Percentiles rank a stretch among this genome's conserved stretches.
Conservation (phyloP, 805 yeast genomes). For the Candida peoriensis region DNA sequence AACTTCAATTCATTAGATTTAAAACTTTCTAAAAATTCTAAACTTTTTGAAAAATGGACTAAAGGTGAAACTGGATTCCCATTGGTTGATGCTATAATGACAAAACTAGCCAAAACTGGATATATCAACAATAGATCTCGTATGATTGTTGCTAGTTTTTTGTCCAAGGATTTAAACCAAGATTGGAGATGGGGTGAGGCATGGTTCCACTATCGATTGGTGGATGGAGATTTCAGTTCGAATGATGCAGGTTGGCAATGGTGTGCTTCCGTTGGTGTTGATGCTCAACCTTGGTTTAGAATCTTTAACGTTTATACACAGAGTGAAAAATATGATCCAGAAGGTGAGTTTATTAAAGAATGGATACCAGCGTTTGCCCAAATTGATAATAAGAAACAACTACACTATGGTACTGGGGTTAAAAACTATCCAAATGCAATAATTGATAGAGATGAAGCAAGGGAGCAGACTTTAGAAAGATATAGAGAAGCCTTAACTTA, state of each 20-base stretch:
- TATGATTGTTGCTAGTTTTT: slow-evolving; percentile 48
- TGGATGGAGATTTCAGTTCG: slow-evolving; percentile 50
- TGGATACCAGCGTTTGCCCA: slow-evolving; percentile 45
- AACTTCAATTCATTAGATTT: slow-evolving; percentile 37
- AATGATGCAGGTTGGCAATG: slow-evolving; percentile 60
- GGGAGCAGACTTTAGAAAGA: slow-evolving; percentile 38
- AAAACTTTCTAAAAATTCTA: slow-evolving; percentile 38
- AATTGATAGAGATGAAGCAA: slow-evolving; percentile 35
- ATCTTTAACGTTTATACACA: slow-evolving; percentile 50
- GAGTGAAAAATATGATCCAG: slow-evolving; percentile 42
- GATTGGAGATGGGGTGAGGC: slow-evolving; percentile 55
- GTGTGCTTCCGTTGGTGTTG: slow-evolving; percentile 46
- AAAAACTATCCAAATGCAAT: slow-evolving; percentile 40
- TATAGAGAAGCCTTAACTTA: slow-evolving; percentile 31
- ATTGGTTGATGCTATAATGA: slow-evolving; percentile 54
- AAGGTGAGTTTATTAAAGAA: slow-evolving; percentile 39
- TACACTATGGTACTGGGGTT: slow-evolving; percentile 26
- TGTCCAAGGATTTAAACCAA: slow-evolving; percentile 42
- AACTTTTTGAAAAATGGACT: slow-evolving; percentile 45
- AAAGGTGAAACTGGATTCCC: slow-evolving; percentile 52
- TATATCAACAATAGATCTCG: slow-evolving; percentile 50
- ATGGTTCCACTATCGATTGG: slow-evolving; percentile 42
- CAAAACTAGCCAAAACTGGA: slow-evolving; percentile 45
- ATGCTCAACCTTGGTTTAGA: slow-evolving; percentile 53
- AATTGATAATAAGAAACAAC: slow-evolving; percentile 17